Evolutionary conservation across 148 eudicot species (phyloP).

Genomic region (Fagopyrum homotropicum): DNA sequence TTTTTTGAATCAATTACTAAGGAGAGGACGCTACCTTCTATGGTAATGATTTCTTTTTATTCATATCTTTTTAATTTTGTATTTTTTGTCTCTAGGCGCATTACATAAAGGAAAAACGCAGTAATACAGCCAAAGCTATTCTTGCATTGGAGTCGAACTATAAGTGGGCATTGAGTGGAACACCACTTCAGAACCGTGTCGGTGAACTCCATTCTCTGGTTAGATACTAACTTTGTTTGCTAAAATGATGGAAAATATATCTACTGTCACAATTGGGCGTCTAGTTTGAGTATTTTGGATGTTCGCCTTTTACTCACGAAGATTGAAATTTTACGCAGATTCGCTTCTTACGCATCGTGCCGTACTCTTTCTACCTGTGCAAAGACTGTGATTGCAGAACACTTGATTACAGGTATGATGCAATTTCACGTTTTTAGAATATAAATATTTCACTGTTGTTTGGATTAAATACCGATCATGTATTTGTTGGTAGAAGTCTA

Average conservation of each 20-base stretch:
- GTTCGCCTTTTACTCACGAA: background rate
- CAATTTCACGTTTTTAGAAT: background rate
- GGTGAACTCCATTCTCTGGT: constrained; percentile 98
- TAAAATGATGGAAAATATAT: background rate
- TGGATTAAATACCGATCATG: background rate
- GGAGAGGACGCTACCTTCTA: background rate
- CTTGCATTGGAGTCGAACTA: constrained; percentile 73
- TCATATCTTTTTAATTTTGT: background rate
- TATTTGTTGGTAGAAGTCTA: too few relatives aligned
- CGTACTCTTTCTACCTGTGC: constrained; percentile 83
- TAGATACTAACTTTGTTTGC: background rate
- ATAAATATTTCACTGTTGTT: background rate
- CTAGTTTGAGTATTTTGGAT: background rate
- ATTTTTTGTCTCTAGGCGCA: constrained; percentile 49
- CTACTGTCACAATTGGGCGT: background rate
- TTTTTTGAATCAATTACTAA: background rate
- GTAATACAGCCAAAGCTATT: constrained; percentile 85
- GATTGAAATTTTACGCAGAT: constrained; percentile 35
- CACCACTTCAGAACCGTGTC: constrained; percentile 96
- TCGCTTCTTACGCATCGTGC: constrained; percentile 73
- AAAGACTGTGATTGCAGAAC: constrained; percentile 92
- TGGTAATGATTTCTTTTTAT: background rate
- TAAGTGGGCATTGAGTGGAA: constrained; percentile 99
- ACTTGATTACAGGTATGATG: constrained; percentile 66
- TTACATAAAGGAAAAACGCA: constrained; percentile 70